Percentiles rank a stretch among this genome's conserved stretches.
These are phyloP conservation scores for Aspergillus thermomutatus DNA, from an alignment of 2,329 filamentous ascomycete genomes.

Conservation along the genomic window DNA sequence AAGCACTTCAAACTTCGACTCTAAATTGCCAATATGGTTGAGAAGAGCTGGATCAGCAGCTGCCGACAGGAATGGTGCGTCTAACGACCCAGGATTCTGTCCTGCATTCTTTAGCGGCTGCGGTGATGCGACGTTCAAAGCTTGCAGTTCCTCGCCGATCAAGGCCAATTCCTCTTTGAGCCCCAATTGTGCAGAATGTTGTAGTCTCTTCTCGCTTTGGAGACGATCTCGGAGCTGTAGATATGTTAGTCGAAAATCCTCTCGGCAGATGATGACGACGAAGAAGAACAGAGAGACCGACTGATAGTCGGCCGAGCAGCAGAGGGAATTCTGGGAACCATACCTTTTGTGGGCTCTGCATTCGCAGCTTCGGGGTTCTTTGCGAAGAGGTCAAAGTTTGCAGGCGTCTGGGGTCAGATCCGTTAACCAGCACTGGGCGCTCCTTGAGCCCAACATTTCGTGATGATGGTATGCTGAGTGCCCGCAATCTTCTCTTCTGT, in stretches of 20 bases:
- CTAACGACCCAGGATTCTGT: conserved; percentile 23
- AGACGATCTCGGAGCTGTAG: conserved; percentile 69
- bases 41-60: conserved; percentile 21
- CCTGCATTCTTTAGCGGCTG: conserved; percentile 34
- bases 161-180: conserved; percentile 73
- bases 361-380: conserved; percentile 65
- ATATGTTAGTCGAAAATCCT: conserved; percentile 1
- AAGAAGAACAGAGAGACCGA: not conserved
- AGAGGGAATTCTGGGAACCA: not conserved
- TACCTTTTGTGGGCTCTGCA: conserved; percentile 62
- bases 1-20: conserved; percentile 61
- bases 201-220: conserved; percentile 72
- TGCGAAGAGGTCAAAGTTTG: conserved; percentile 63
- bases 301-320: not conserved
- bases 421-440: conserved; percentile 28
- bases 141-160: conserved; percentile 75
- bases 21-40: conserved; percentile 62
- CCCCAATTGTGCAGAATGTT: conserved; percentile 65
- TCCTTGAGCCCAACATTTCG: conserved; percentile 33
- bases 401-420: conserved; percentile 29
- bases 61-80: conserved; percentile 13
- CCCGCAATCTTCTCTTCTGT: conserved; percentile 44
- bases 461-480: conserved; percentile 51
- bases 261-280: not conserved
- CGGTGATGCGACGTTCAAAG: conserved; percentile 32